Evolutionary conservation across 179 eudicot genomes (phyloP).

Genomic region (Beta macrorhiza): DNA sequence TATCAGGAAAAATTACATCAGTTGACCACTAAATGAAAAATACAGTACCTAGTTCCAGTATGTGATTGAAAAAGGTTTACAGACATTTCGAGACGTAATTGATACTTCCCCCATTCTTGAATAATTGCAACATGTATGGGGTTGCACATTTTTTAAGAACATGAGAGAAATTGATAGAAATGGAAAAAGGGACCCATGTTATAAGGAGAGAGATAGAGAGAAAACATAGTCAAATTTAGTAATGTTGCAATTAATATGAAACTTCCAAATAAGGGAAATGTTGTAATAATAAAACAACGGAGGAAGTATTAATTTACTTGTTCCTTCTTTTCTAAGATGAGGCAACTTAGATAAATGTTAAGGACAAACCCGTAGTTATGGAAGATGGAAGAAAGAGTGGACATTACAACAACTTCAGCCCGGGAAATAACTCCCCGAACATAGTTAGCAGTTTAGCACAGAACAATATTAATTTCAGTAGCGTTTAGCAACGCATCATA

Average conservation of each 20-base stretch:
- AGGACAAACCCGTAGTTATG: constrained; percentile 12
- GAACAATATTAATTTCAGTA: background rate
- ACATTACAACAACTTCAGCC: background rate
- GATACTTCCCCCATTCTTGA: background rate
- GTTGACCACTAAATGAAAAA: constrained; percentile 6
- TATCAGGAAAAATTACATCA: constrained; percentile 19
- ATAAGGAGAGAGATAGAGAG: no score
- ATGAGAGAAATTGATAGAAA: no score
- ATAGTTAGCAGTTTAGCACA: background rate
- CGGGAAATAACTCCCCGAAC: background rate
- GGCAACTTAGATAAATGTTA: background rate
- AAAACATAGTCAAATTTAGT: no score
- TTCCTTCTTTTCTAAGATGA: background rate
- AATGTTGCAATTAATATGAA: no score
- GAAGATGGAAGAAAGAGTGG: constrained; percentile 11
- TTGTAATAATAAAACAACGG: no score
- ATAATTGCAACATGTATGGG: no score
- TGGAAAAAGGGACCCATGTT: no score
- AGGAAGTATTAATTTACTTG: no score
- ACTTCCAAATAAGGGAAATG: no score
- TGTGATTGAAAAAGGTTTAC: constrained; percentile 20
- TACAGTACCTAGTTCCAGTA: background rate
- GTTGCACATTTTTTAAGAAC: no score
- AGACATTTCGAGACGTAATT: background rate
- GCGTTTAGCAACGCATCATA: background rate